Conservation (phyloP, 2,329 filamentous ascomycete species). For the Xylariaceae sp. region DNA sequence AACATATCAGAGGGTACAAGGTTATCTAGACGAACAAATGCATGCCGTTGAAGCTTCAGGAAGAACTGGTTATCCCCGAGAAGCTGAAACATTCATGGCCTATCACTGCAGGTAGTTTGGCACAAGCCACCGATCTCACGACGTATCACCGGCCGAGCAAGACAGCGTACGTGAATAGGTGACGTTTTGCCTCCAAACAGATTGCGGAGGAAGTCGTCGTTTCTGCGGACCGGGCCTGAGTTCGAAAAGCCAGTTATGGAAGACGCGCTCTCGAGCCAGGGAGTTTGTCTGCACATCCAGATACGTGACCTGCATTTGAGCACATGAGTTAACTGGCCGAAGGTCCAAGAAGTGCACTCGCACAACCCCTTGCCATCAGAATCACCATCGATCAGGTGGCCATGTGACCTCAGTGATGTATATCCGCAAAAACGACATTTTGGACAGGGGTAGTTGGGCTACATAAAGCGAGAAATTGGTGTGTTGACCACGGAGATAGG, state of each 20-base stretch:
- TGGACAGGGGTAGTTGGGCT: too few relatives aligned
- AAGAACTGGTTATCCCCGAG: not conserved
- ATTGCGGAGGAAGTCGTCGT: not conserved
- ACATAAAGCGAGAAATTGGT: too few relatives aligned
- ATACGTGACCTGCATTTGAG: not conserved
- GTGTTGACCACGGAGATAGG: too few relatives aligned
- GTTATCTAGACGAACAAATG: too few relatives aligned
- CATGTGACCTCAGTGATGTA: too few relatives aligned
- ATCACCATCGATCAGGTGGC: conserved; percentile 45
- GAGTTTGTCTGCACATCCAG: not conserved
- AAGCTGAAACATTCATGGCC: not conserved
- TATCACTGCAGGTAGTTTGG: not conserved
- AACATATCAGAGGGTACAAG: too few relatives aligned
- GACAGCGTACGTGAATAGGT: not conserved
- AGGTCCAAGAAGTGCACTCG: conserved; percentile 46
- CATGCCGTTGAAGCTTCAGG: not conserved
- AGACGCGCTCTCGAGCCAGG: not conserved
- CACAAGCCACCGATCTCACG: not conserved
- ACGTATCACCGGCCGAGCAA: not conserved
- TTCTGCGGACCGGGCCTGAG: not conserved
- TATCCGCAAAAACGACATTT: too few relatives aligned
- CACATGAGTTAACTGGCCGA: not conserved
- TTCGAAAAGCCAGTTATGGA: not conserved
- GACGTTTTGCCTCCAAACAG: not conserved
- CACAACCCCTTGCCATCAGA: conserved; percentile 40